Conservation (phyloP, 2,329 filamentous ascomycete species). For the Apiospora sp. region DNA sequence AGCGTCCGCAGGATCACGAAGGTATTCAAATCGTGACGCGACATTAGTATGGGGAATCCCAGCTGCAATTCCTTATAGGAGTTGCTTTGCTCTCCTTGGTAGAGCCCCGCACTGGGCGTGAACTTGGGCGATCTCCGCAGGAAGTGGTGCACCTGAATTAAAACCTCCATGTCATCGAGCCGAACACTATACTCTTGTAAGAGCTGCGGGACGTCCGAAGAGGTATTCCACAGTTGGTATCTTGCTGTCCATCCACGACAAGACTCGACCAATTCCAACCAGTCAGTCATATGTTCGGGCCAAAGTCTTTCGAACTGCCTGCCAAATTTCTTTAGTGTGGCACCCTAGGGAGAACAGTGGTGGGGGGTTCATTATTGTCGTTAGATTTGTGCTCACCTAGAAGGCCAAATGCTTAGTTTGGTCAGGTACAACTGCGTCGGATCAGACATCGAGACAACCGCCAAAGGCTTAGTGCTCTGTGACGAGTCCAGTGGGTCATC, state of each 20-base stretch:
- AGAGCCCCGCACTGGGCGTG: no score
- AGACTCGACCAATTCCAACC: neutral
- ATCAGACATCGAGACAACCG: neutral
- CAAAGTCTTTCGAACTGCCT: neutral
- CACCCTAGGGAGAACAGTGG: no score
- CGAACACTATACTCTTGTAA: neutral
- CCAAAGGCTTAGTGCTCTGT: neutral
- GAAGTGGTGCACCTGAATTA: neutral
- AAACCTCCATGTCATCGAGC: neutral
- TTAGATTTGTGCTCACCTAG: neutral
- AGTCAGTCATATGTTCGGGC: neutral
- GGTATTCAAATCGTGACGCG: neutral
- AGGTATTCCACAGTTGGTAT: neutral
- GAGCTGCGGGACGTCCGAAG: neutral
- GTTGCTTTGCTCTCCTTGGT: no score
- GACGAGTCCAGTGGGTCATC: neutral
- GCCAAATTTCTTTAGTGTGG: neutral
- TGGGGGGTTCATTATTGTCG: no score
- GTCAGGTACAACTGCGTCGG: neutral
- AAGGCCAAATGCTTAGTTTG: neutral
- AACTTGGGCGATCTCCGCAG: neutral
- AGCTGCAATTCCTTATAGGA: neutral
- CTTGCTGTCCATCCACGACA: neutral
- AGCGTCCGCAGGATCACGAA: neutral
- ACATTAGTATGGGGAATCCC: neutral